Base-by-base conservation (phyloP, 805 yeast genomes). In the Candida tibetensis region DNA sequence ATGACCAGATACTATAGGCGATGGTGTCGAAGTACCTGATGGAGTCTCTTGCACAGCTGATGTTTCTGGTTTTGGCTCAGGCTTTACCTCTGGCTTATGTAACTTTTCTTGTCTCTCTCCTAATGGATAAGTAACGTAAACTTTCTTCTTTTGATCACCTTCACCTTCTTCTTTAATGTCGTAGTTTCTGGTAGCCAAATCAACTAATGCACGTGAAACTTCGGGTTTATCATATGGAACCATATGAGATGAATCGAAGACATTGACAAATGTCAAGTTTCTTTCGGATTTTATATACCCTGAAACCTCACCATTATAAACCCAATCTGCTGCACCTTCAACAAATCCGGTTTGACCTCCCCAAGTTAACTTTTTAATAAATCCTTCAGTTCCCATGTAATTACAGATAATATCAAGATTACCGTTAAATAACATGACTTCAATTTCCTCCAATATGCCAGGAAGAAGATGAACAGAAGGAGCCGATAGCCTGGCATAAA, bases 331-430 rank as follows among this genome's bases (percentile, higher is more conserved):
- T 4, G 44, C 42, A 15, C 41, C 73, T 4, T 66, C 66, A n/a
- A 71, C 58, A 27, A 64, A 65, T 58, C 95, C 88, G 0, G 57
- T 53, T 14, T 57, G 55, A 2, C 58, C 57, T 15, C 82, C 86
- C 88, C 95, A 85, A 2, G 62, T 60, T 57, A 93, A 49, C 32
- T 76, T 68, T 5, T 71, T 58, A 32, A 90, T 81, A 58, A 85
- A 62, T 48, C 73, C 70, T 48, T 84, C 82, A 2, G 87, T 80
- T 16, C 97, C 95, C 29, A 73, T 49, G 52, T 79, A 76, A 55
- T 93, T 93, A 65, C 99, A 93, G 39, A 93, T 85, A 31, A 87
- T 73, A 61, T 93, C 99, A 49, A 81, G 77, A 48, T 85, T 88
- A 30, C 99, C 99, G 52, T 84, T 83, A 65, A 88, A 88, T 38